A percentile compares a stretch with the other conserved stretches of the same genome.
phyloP scores from a whole-genome alignment of 805 yeast species.

The Sugiyamaella marilandica region DNA sequence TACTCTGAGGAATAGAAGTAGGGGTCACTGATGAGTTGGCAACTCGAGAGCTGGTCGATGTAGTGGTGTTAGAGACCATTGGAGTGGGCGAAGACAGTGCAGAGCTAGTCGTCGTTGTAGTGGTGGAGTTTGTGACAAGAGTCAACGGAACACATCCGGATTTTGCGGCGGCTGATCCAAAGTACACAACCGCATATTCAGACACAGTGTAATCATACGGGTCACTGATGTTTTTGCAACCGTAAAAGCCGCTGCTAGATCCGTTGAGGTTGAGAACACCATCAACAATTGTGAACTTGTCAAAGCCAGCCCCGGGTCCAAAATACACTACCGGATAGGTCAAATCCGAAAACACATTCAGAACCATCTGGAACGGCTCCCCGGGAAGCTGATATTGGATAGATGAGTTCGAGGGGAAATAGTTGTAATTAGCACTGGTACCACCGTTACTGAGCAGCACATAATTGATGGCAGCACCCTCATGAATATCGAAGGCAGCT shows the following conservation, averaged over 20 bases:
- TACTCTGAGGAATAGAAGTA: conserved; percentile 9
- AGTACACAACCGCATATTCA: conserved; percentile 30
- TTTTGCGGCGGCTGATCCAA: conserved; percentile 2
- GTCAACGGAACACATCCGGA: conserved; percentile 7
- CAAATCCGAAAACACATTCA: neutral
- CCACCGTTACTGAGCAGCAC: conserved; percentile 31
- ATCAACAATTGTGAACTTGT: conserved; percentile 11
- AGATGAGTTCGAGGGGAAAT: conserved; percentile 10
- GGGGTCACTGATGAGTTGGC: neutral
- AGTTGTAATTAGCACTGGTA: conserved; percentile 22
- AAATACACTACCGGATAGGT: conserved; percentile 3
- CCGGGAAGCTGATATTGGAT: neutral
- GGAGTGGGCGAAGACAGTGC: conserved; percentile 1
- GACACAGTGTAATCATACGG: conserved; percentile 39
- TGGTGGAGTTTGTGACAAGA: neutral
- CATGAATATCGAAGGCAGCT: conserved; percentile 35
- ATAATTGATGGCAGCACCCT: conserved; percentile 45
- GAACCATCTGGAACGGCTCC: neutral
- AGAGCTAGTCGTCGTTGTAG: neutral
- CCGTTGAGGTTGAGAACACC: conserved; percentile 33
- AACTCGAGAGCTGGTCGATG: neutral
- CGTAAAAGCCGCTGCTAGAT: conserved; percentile 34
- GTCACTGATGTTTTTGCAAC: conserved; percentile 42
- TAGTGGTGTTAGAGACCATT: neutral
- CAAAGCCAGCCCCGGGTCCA: conserved; percentile 4